Evolutionary conservation across 2,329 filamentous ascomycete species (phyloP), one percentile per base, ranked within the genome.

Genomic region (Huntiella abstrusa): DNA sequence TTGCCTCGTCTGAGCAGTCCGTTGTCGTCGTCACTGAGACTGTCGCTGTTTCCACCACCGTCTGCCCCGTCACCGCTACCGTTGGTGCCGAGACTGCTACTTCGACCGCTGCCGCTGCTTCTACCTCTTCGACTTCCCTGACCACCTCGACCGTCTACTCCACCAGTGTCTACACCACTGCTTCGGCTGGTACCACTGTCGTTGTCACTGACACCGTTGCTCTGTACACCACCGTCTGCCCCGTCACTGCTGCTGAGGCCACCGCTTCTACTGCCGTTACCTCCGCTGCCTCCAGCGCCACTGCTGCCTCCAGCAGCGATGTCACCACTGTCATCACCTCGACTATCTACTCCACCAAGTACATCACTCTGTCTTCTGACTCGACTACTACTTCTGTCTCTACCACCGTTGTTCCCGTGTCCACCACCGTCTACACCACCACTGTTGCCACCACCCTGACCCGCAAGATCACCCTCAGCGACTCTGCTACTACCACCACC

Each of bases 141-240:
- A 64, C 62, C 45, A 64, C 64, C 53, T 61, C 60, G 44, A 68
- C 71, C 58, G 64, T 72, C 63, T 75, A 69, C 67, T 60, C 65
- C 60, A 76, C 73, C 57, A 62, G 68, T 59, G 60, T 72, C 56
- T 62, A 72, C 55, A 78, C 73, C 62, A 77, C 70, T 59, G 67
- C 67, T 49, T 78, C 75, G 66, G 68, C 47, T 45, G 33, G 42
- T 17, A 34, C 43, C 13, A 32, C 28, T 19, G 42, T 33, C 13
- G 28, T 34, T 12, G 33, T 42, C 32, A 34, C 41, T 16, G 37
- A 35, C 32, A 49, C 42, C 7, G 35, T 34, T 12, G 40, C 34
- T 22, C 41, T 28, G 22, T 49, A 32, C 19, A 33, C 44, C 10
- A 11, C 44, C 19, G 35, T 41, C 16, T 39, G 35, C 42, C 17